These are phyloP conservation scores for Massariosphaeria phaeospora DNA, from an alignment of 495 filamentous ascomycete species.

Conservation along the genomic window DNA sequence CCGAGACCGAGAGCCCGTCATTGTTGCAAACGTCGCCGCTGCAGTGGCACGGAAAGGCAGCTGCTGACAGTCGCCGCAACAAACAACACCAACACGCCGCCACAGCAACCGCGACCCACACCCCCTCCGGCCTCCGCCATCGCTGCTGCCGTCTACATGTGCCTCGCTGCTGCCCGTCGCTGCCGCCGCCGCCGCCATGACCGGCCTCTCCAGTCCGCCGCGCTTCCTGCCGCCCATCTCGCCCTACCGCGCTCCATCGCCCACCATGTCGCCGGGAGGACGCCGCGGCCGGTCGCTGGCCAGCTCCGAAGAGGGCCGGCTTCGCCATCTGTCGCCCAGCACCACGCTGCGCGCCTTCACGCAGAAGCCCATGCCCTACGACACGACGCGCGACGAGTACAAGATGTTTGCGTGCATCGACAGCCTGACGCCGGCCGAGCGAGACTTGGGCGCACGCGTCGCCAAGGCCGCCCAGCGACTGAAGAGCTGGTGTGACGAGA, in stretches of 20 bases:
- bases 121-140: background rate
- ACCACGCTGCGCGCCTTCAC: slow-evolving; percentile 38
- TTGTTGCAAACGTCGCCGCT: too few species aligned
- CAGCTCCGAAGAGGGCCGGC: slow-evolving; percentile 19
- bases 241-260: slow-evolving; percentile 25
- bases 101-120: background rate
- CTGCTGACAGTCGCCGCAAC: background rate
- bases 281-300: slow-evolving; percentile 15
- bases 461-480: slow-evolving; percentile 71
- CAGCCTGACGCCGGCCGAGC: slow-evolving; percentile 35
- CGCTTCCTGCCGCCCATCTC: slow-evolving; percentile 26
- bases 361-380: slow-evolving; percentile 20
- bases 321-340: slow-evolving; percentile 39
- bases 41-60: background rate
- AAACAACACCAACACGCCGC: slow-evolving; percentile 21
- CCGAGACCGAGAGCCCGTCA: too few species aligned
- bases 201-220: slow-evolving; percentile 14
- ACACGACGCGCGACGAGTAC: slow-evolving; percentile 26
- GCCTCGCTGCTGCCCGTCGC: background rate
- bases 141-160: slow-evolving; percentile 6
- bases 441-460: slow-evolving; percentile 58
- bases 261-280: slow-evolving; percentile 26
- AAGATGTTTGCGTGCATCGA: slow-evolving; percentile 35
- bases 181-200: slow-evolving; percentile 15
- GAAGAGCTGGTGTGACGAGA: slow-evolving; percentile 69